A percentile compares a stretch with the other conserved stretches of the same genome.
Conservation (phyloP, 164 flowering plant genomes). For the Warburgia ugandensis region DNA sequence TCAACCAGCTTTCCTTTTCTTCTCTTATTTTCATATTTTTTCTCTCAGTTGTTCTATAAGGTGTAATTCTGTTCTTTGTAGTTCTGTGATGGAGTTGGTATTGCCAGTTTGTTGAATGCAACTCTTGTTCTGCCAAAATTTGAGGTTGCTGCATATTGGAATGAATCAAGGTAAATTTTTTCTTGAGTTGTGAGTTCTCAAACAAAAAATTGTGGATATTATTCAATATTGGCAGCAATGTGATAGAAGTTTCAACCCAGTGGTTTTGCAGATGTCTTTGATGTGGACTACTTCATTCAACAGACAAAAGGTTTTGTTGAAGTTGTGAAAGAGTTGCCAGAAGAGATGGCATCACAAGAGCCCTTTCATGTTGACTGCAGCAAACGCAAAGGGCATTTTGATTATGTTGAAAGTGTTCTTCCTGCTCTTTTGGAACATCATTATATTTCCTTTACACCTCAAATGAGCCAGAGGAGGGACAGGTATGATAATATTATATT, state of each 20-base stretch:
- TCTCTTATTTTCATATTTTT: not conserved
- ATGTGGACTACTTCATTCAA: conserved; percentile 82
- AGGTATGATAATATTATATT: conserved; percentile 35
- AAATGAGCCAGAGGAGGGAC: conserved; percentile 94
- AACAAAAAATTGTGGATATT: no score
- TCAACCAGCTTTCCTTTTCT: not conserved
- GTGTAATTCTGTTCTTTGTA: conserved; percentile 23
- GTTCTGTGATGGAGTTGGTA: conserved; percentile 98
- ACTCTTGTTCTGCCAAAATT: conserved; percentile 90
- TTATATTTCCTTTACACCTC: conserved; percentile 88
- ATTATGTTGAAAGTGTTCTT: conserved; percentile 82
- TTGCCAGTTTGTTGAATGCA: conserved; percentile 90
- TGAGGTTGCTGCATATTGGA: conserved; percentile 98
- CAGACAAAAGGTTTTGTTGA: conserved; percentile 60
- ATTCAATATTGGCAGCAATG: not conserved
- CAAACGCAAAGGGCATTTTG: conserved; percentile 95
- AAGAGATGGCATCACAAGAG: conserved; percentile 56
- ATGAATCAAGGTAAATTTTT: conserved; percentile 72
- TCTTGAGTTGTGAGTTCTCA: not conserved
- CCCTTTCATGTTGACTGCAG: conserved; percentile 81
- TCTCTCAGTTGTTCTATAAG: not conserved
- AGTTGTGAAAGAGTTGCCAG: conserved; percentile 69
- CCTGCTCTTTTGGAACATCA: conserved; percentile 69
- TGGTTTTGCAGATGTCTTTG: conserved; percentile 99
- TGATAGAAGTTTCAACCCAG: conserved; percentile 31